These are phyloP conservation scores for Pulveroboletus sp. DNA, from an alignment of 768 basidiomycete genomes.

Conservation along the genomic window DNA sequence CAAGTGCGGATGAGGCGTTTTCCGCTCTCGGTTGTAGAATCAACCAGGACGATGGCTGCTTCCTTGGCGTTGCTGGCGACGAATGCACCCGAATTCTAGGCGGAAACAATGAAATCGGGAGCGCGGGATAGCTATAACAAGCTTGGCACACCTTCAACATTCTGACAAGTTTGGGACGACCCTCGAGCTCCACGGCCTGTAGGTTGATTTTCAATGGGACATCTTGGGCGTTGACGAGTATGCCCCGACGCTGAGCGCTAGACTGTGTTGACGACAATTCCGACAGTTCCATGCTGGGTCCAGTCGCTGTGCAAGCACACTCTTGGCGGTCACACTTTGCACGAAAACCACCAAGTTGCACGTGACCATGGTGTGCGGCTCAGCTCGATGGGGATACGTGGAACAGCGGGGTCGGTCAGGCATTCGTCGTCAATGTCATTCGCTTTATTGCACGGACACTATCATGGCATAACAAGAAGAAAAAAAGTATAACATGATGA, in stretches of 20 bases:
- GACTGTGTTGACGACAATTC: slow-evolving; percentile 14
- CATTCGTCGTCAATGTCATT: slow-evolving; percentile 9
- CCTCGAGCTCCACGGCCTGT: slow-evolving; percentile 48
- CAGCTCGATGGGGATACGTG: too few species aligned
- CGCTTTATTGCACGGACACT: slow-evolving; percentile 31
- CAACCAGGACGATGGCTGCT: slow-evolving; percentile 57
- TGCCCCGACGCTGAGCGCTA: slow-evolving; percentile 11
- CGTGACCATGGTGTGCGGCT: slow-evolving; percentile 3
- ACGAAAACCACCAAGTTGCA: not conserved
- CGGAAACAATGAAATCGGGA: slow-evolving; percentile 4
- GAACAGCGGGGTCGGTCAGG: too few species aligned
- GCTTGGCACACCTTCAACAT: slow-evolving; percentile 38
- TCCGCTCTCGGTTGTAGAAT: slow-evolving; percentile 47
- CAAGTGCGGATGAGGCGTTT: slow-evolving; percentile 55
- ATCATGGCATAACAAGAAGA: slow-evolving; percentile 35
- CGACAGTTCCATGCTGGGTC: slow-evolving; percentile 19
- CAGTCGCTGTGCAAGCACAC: not conserved
- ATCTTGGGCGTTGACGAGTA: slow-evolving; percentile 40
- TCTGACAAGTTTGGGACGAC: slow-evolving; percentile 50
- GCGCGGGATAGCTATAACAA: not conserved
- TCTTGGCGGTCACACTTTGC: not conserved
- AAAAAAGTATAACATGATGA: slow-evolving; percentile 43
- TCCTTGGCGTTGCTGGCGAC: slow-evolving; percentile 47
- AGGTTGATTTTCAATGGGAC: slow-evolving; percentile 48
- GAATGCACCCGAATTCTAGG: slow-evolving; percentile 51